Base-by-base conservation (phyloP, 116 monocot genomes). In the Dioscorea cayenensis region DNA sequence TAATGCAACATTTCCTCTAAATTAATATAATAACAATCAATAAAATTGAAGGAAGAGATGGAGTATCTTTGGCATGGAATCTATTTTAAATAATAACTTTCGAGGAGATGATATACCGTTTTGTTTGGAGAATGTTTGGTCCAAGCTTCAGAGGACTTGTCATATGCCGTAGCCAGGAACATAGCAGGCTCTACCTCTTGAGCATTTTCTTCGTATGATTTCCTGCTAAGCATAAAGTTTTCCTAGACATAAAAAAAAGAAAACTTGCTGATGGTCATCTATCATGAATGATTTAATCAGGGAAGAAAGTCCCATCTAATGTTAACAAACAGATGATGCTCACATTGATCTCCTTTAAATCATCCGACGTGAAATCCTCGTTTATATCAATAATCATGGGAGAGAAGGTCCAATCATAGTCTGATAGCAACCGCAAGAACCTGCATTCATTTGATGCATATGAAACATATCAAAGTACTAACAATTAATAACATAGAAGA, bases 361-460 rank as follows among this genome's bases (percentile, higher is more conserved):
- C 93, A 29, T 83, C 73, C 23, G 48, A 51, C 13, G 83, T 81
- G 19, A 93, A 79, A 79, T 90, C 90, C 74, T 67, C 71, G 51
- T 97, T 97, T 79, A 97, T 88, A 71, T 97, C 93, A 69, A 97
- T 83, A 76, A 90, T 76, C 78, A 97, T 74, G 9, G 97, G 92
- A 66, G 88, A 84, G 76, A 86, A 93, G 25, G 65, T 69, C 97
- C 97, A 97, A 74, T 93, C 83, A 71, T 81, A 89, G 72, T 79
- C 86, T 60, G 97, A 85, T 43, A 93, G 81, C 49, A 97, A 51
- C 10, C 93, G 86, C 76, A 97, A 76, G 70, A 97, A 97, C 79
- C 96, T 95, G 80, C 48, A 55, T 16, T 59, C 37, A 68, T 43
- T 43, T 9, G 43, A 35, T 36, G 67, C 23, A 1, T 5, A 55